phyloP scores from a whole-genome alignment of 108 stramenopile species.

The Nannochloropsis granulata region DNA sequence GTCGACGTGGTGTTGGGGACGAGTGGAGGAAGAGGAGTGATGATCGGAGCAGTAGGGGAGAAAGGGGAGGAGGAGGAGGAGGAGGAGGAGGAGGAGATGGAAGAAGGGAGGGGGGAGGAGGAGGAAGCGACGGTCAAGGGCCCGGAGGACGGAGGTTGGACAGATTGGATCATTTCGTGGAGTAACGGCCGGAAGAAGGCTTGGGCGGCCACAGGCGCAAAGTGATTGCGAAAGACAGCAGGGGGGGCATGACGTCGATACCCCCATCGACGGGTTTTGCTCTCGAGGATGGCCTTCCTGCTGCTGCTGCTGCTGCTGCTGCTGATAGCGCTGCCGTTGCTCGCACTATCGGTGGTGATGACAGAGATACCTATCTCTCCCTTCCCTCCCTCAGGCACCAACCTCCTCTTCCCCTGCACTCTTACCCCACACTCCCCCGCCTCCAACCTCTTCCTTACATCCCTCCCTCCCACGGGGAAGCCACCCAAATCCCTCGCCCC shows the following conservation, averaged over 20 bases:
- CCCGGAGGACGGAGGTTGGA: background rate
- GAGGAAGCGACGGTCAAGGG: background rate
- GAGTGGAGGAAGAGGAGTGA: background rate
- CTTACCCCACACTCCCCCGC: background rate
- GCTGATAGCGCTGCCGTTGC: no score
- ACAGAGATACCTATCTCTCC: background rate
- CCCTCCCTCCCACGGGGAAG: background rate
- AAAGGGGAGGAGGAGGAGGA: background rate
- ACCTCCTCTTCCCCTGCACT: background rate
- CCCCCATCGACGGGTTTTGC: constrained; percentile 9
- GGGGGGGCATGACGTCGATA: constrained; percentile 6
- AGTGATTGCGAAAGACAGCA: constrained; percentile 5
- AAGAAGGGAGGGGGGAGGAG: background rate
- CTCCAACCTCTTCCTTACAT: background rate
- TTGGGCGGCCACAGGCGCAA: constrained; percentile 7
- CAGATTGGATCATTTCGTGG: background rate
- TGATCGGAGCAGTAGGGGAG: background rate
- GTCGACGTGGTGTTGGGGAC: background rate
- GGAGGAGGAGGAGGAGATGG: background rate
- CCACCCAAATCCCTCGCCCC: background rate
- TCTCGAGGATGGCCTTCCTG: background rate
- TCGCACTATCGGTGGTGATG: background rate
- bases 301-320: background rate
- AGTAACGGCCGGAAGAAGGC: constrained; percentile 5
- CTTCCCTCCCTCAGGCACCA: background rate